Percentiles rank a stretch among this genome's conserved stretches.
Conservation (phyloP, 495 filamentous ascomycete species). For the Neurospora sp. region DNA sequence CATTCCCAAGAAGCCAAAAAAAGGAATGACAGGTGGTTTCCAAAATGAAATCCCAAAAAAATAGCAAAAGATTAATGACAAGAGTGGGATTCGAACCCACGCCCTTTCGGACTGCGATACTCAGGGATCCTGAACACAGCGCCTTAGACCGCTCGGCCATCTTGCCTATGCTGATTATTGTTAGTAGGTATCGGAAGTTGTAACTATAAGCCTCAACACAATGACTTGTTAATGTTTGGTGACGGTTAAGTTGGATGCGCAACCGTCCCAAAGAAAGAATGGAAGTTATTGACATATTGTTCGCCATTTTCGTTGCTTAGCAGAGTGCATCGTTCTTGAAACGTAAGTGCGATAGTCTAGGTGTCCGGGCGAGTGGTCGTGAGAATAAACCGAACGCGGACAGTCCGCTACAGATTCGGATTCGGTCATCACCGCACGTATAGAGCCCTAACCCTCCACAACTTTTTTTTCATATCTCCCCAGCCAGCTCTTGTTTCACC, state of each 20-base stretch:
- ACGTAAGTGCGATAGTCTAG: too few species aligned
- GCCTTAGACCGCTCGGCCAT: not conserved
- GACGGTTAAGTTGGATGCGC: not conserved
- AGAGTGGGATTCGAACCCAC: constrained; percentile 30
- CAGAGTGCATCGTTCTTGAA: too few species aligned
- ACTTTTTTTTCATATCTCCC: not conserved
- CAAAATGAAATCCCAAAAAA: not conserved
- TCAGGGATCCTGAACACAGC: not conserved
- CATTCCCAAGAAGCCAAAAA: not conserved
- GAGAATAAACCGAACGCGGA: too few species aligned
- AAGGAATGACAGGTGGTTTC: not conserved
- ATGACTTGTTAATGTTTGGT: not conserved
- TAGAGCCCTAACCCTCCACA: not conserved
- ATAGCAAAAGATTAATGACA: constrained; percentile 3
- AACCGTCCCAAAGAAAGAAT: too few species aligned
- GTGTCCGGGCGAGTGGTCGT: too few species aligned
- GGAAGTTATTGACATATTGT: too few species aligned
- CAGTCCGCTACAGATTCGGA: too few species aligned
- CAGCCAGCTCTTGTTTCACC: not conserved
- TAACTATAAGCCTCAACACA: not conserved
- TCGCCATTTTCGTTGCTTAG: too few species aligned
- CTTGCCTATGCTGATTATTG: not conserved
- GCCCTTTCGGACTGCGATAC: constrained; percentile 20
- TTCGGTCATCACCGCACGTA: not conserved
- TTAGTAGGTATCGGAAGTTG: accelerated